Base-by-base conservation (phyloP, 2,329 filamentous ascomycete species). In the Botryotinia narcissicola region DNA sequence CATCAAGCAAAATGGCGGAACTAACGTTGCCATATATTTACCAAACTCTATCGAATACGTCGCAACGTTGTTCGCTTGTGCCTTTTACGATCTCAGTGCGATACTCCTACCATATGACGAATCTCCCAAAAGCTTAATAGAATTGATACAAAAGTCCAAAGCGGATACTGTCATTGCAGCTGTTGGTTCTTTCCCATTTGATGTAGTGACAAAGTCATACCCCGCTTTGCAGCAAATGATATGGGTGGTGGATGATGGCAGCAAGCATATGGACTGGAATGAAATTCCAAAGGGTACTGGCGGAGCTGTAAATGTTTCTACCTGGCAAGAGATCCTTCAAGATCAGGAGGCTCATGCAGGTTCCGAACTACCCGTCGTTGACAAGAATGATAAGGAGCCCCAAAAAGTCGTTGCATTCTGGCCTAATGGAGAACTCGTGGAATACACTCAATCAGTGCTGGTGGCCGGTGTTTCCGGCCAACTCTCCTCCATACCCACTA, bases 11-110 rank as follows among this genome's bases (percentile, higher is more conserved):
- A 88, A 92, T 76, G 89, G 90, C 73, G 90, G 89, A 54, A 92
- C 90, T 81, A 91, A 90, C 68, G 93, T 98, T 46, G 96, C 94
- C 75, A 88, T 98, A 76, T 97, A 97, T 82, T 87, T 98, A 73
- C 94, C 95, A 61, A 98, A 99, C 85, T 97, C 94, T 64, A 87
- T 97, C 79, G 96, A 99, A 83, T 90, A 97, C 75, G 85, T 99
- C 68, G 88, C 89, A 48, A 87, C 92, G 12, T 85, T 98, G 32
- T 97, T 99, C 79, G 94, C 95, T 73, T 95, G 93, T 81, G 90
- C 93, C 76, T 98, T 98, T 84, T 95, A 97, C 82, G 77, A 79
- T 46, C 87, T 97, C 78, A 94, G 91, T 18, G 90, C 92, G n/a
- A 88, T 97, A 66, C 85, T 98, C 71, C 85, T 99, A 57, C 95